A percentile compares a stretch with the other conserved stretches of the same genome.
Conservation (phyloP, 148 eudicot species). For the Rhododendron ferrugineum region DNA sequence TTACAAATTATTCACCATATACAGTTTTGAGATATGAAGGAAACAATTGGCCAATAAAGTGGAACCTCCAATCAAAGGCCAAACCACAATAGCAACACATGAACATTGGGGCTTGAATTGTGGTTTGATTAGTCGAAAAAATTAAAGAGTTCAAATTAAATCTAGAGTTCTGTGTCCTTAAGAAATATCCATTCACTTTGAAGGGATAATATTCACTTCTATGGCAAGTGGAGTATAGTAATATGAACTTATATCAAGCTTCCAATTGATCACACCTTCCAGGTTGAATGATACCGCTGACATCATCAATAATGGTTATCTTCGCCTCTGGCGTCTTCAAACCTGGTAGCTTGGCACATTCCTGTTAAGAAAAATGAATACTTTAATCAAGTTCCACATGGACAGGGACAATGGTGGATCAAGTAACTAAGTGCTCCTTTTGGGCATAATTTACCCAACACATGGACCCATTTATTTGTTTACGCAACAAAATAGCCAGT, state of each 20-base stretch:
- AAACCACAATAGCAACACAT: not conserved
- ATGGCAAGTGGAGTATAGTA: not conserved
- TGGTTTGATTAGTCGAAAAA: not conserved
- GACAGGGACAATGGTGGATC: not conserved
- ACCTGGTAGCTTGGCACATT: slow-evolving; percentile 16
- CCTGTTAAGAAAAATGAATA: slow-evolving; percentile 24
- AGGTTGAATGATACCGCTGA: slow-evolving; percentile 63
- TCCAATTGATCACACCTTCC: slow-evolving; percentile 43
- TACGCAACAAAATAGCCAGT: not conserved
- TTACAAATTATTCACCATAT: not conserved
- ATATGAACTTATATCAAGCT: not conserved
- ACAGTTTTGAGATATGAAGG: not conserved
- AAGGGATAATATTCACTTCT: not conserved
- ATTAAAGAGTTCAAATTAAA: not conserved
- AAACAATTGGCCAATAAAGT: not conserved
- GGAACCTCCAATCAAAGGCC: not conserved
- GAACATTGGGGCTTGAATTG: not conserved
- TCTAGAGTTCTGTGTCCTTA: not conserved
- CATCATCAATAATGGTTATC: slow-evolving; percentile 45
- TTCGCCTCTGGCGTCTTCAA: slow-evolving; percentile 5
- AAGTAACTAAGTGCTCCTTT: not conserved
- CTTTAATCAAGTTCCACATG: not conserved
- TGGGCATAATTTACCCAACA: not conserved
- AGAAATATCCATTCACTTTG: not conserved
- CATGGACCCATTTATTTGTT: not conserved